phyloP scores from a whole-genome alignment of 768 basidiomycete species.

The Tulasnella sp. region DNA sequence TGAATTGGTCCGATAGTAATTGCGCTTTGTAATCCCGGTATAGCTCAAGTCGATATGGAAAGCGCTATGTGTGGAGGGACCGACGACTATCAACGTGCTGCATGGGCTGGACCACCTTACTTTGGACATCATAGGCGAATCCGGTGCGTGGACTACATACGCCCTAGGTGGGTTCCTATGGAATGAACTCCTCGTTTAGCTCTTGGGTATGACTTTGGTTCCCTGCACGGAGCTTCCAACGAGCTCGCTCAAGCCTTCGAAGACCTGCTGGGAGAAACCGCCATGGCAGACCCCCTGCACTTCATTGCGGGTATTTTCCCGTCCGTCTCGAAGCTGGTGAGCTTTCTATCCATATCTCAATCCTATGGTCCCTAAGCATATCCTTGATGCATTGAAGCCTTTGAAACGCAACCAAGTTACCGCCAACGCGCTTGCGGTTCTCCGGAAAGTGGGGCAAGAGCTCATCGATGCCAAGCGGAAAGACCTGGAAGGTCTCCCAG shows the following conservation, averaged over 20 bases:
- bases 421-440: not conserved
- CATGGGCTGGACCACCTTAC: slow-evolving; percentile 13
- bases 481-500: not conserved
- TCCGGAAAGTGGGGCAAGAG: not conserved
- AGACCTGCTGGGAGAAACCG: not conserved
- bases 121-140: slow-evolving; percentile 20
- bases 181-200: slow-evolving; percentile 18
- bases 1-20: not conserved
- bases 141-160: slow-evolving; percentile 13
- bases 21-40: not conserved
- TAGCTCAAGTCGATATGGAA: not conserved
- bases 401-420: not conserved
- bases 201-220: slow-evolving; percentile 28
- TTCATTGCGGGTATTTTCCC: not conserved
- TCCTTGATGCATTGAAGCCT: not conserved
- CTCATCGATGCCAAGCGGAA: slow-evolving; percentile 26
- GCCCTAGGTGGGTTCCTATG: no score
- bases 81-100: not conserved
- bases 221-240: slow-evolving; percentile 19
- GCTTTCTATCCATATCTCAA: not conserved
- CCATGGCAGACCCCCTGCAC: not conserved
- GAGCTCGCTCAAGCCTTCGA: not conserved
- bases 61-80: not conserved
- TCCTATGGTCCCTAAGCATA: not conserved
- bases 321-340: not conserved